Conservation (phyloP, 2,329 filamentous ascomycete species). For the Hymenoscyphus infarciens region DNA sequence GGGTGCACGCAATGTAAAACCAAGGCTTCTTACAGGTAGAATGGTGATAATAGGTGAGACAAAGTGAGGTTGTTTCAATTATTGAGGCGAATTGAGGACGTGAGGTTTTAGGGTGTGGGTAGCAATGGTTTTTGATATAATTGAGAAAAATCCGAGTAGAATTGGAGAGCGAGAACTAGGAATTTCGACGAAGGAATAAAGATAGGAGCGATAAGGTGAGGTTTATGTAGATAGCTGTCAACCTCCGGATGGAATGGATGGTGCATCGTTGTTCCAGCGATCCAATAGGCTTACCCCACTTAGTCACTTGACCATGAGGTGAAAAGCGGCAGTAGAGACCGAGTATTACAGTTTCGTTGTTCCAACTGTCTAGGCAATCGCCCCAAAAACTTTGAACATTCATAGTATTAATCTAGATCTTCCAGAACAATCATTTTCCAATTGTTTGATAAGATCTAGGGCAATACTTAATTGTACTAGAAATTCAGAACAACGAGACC, state of each 20-base stretch:
- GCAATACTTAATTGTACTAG: too few relatives aligned
- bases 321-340: too few relatives aligned
- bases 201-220: constrained; percentile 19
- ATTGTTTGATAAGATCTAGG: too few relatives aligned
- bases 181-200: constrained; percentile 5
- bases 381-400: too few relatives aligned
- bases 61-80: not conserved
- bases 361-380: too few relatives aligned
- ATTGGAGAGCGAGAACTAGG: not conserved
- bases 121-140: not conserved
- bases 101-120: not conserved
- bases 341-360: too few relatives aligned
- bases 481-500: too few relatives aligned
- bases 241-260: constrained; percentile 9
- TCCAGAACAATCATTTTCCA: too few relatives aligned
- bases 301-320: constrained; percentile 16
- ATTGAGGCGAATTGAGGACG: not conserved
- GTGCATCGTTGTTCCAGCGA: constrained; percentile 14
- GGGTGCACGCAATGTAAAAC: too few relatives aligned
- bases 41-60: not conserved
- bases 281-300: constrained; percentile 24
- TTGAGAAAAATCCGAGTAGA: constrained; percentile 4
- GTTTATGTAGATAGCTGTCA: constrained; percentile 25
- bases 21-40: too few relatives aligned
- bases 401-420: too few relatives aligned